phyloP scores from a whole-genome alignment of 225 moss, liverwort and hornwort genomes.

The Pseudoscleropodium purum region DNA sequence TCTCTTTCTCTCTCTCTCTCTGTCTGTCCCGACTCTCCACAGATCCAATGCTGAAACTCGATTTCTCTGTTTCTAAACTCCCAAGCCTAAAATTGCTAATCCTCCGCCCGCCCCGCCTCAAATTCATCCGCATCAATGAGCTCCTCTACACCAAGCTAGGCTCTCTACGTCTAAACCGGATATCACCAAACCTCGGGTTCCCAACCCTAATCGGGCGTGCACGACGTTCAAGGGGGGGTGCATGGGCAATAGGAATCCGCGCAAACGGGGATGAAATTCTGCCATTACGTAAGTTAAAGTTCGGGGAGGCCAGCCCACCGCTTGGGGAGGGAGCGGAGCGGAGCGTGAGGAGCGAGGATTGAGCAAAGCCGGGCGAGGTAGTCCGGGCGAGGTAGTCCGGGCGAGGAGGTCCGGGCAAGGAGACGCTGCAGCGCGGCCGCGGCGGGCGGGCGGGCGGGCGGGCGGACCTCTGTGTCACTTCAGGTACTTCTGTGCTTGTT shows the following conservation, averaged over 20 bases:
- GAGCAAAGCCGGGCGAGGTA: neutral
- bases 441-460: too few relatives aligned
- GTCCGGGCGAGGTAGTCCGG: too few relatives aligned
- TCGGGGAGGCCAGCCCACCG: neutral
- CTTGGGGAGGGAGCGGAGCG: too few relatives aligned
- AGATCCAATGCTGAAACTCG: neutral
- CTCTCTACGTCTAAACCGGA: neutral
- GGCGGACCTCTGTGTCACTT: too few relatives aligned
- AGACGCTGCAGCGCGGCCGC: neutral
- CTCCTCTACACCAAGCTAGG: neutral
- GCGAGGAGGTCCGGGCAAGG: neutral
- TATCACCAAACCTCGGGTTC: neutral
- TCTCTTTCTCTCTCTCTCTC: neutral
- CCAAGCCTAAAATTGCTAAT: neutral
- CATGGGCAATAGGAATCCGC: neutral
- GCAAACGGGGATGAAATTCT: neutral
- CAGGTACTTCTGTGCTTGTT: too few relatives aligned
- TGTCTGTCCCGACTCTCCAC: neutral
- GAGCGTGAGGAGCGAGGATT: neutral
- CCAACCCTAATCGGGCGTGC: neutral
- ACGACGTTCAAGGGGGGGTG: neutral
- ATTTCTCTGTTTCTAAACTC: neutral
- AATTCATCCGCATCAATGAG: neutral
- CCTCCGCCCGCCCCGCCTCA: neutral
- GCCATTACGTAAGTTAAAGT: neutral